phyloP scores from a whole-genome alignment of 2,329 filamentous ascomycete genomes.

The Venturia effusa region DNA sequence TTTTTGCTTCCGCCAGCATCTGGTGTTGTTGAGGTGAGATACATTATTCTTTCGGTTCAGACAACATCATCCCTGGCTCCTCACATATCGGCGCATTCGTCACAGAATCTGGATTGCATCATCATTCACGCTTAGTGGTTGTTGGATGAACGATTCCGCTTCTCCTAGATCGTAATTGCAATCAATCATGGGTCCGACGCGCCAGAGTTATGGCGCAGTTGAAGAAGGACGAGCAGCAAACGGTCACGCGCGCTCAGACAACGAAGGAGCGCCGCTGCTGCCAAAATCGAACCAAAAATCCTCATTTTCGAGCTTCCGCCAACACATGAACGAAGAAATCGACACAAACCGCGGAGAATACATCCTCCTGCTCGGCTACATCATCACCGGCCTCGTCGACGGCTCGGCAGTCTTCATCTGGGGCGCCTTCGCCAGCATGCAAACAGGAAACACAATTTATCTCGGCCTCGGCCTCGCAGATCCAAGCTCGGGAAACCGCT shows the following conservation, averaged over 20 bases:
- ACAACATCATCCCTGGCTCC: not conserved
- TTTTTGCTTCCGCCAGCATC: not conserved
- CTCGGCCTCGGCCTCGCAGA: slow-evolving; percentile 64
- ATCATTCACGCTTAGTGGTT: not conserved
- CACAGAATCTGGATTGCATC: not conserved
- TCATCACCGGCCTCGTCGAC: slow-evolving; percentile 68
- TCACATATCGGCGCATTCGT: not conserved
- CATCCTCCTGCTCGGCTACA: slow-evolving; percentile 59
- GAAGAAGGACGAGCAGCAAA: not conserved
- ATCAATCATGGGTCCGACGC: not conserved
- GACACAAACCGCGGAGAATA: slow-evolving; percentile 54
- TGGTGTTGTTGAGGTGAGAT: not conserved
- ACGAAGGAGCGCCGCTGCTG: slow-evolving; percentile 24
- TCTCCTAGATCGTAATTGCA: not conserved
- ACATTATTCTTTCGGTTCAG: not conserved
- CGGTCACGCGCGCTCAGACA: not conserved
- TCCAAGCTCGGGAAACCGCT: slow-evolving; percentile 41
- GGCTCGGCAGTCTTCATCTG: slow-evolving; percentile 66
- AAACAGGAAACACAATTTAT: slow-evolving; percentile 75
- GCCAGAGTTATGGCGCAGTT: not conserved
- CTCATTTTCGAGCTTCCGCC: slow-evolving; percentile 14
- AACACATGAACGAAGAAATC: slow-evolving; percentile 37
- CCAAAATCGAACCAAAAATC: slow-evolving; percentile 13
- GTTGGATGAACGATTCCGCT: not conserved
- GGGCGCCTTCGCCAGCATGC: slow-evolving; percentile 77